Evolutionary conservation across 2,329 filamentous ascomycete species (phyloP).

Genomic region (Pseudogymnoascus sp.): DNA sequence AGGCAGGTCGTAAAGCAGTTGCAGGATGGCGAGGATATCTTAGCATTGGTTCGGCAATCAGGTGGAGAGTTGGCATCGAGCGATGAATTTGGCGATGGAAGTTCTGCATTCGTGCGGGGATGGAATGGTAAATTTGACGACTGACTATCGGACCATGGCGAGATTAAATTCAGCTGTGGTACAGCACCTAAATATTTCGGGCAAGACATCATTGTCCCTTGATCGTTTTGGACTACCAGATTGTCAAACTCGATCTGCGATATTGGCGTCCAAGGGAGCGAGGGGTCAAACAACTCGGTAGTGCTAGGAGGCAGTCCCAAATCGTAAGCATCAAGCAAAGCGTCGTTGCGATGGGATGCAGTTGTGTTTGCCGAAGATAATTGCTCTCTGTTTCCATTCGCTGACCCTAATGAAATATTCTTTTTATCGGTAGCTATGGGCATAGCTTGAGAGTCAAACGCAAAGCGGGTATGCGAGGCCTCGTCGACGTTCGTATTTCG

Average conservation of each 20-base stretch:
- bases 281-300: constrained; percentile 18
- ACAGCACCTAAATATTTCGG: background rate
- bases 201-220: background rate
- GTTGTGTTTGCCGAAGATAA: constrained; percentile 7
- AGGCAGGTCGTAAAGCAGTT: constrained; percentile 43
- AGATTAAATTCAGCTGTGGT: background rate
- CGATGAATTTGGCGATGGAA: background rate
- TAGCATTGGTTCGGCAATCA: background rate
- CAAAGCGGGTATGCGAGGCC: background rate
- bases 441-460: constrained; percentile 7
- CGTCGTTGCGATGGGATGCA: background rate
- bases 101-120: background rate
- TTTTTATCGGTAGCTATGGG: constrained; percentile 8
- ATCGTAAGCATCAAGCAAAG: background rate
- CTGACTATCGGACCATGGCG: constrained; percentile 1
- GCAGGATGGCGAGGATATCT: constrained; percentile 29
- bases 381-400: background rate
- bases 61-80: background rate
- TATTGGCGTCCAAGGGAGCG: constrained; percentile 7
- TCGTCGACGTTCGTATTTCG: constrained; percentile 5
- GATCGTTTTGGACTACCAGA: background rate
- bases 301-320: background rate
- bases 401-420: background rate
- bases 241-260: background rate
- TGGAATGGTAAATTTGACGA: background rate